These are phyloP conservation scores for Gloeopeniophorella convolvens DNA, from an alignment of 768 basidiomycete species.

Conservation along the genomic window DNA sequence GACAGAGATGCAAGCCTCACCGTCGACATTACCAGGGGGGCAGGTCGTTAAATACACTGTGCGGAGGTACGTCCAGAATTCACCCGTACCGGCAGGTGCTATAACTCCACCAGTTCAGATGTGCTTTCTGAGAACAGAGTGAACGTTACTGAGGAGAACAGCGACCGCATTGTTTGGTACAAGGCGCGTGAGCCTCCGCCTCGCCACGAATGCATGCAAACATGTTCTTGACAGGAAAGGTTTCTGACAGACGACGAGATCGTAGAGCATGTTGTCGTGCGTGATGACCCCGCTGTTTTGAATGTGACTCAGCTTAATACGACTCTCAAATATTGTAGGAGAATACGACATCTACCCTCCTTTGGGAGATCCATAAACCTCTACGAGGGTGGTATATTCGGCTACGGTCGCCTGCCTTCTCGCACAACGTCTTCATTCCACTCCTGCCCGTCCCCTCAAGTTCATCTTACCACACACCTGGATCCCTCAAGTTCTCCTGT, in stretches of 20 bases:
- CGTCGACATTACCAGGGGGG: neutral
- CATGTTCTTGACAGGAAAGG: constrained; percentile 48
- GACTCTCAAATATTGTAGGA: constrained; percentile 37
- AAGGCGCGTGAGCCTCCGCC: constrained; percentile 41
- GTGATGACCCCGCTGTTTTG: constrained; percentile 27
- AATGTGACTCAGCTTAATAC: neutral
- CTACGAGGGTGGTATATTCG: constrained; percentile 83
- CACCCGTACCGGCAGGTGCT: neutral
- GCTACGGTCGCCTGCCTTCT: constrained; percentile 63
- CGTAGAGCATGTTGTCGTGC: constrained; percentile 63
- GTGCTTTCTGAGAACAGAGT: constrained; percentile 65
- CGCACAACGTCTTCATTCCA: constrained; percentile 38
- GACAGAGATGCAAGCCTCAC: neutral
- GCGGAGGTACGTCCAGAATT: constrained; percentile 4
- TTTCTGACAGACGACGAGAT: constrained; percentile 70
- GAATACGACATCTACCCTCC: constrained; percentile 54
- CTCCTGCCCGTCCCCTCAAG: constrained; percentile 29
- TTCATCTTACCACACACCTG: constrained; percentile 28
- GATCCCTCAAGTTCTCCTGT: constrained; percentile 32
- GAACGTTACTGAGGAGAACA: constrained; percentile 52
- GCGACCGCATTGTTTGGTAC: constrained; percentile 61
- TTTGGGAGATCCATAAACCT: constrained; percentile 76
- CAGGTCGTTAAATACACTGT: constrained; percentile 7
- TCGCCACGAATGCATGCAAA: constrained; percentile 13
- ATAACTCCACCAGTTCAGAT: constrained; percentile 50